A percentile compares a stretch with the other conserved stretches of the same genome.
Conservation (phyloP, 176 grass and related monocot genomes). For the Miscanthus lutarioriparius region DNA sequence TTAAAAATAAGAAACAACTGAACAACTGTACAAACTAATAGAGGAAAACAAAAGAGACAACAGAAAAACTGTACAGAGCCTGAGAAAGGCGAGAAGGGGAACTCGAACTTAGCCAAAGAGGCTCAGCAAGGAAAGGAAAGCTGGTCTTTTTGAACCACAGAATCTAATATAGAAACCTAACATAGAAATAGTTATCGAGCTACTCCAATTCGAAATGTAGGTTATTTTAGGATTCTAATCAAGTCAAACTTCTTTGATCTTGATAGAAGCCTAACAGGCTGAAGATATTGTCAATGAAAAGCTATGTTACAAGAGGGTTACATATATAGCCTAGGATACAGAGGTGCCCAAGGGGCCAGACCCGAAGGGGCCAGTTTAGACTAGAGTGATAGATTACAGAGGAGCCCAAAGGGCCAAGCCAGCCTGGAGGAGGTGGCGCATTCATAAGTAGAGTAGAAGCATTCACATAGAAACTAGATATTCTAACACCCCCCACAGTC, state of each 20-base stretch:
- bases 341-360: too few relatives aligned
- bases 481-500: too few relatives aligned
- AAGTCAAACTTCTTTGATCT: neutral
- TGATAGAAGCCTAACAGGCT: too few relatives aligned
- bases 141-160: neutral
- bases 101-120: neutral
- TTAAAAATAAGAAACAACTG: neutral
- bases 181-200: constrained; percentile 11
- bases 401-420: too few relatives aligned
- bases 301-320: too few relatives aligned
- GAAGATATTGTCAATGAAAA: too few relatives aligned
- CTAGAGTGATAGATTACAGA: too few relatives aligned
- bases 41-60: neutral
- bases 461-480: too few relatives aligned
- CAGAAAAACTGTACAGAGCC: neutral
- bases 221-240: neutral
- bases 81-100: neutral
- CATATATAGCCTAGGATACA: too few relatives aligned
- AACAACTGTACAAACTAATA: neutral
- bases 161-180: neutral
- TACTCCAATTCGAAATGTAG: neutral
- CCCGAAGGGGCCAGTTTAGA: too few relatives aligned
- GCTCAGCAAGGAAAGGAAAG: neutral
- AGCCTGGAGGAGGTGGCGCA: too few relatives aligned
- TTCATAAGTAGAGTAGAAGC: too few relatives aligned